Evolutionary conservation across 257 asterid species (phyloP).

Genomic region (Verbena officinalis): DNA sequence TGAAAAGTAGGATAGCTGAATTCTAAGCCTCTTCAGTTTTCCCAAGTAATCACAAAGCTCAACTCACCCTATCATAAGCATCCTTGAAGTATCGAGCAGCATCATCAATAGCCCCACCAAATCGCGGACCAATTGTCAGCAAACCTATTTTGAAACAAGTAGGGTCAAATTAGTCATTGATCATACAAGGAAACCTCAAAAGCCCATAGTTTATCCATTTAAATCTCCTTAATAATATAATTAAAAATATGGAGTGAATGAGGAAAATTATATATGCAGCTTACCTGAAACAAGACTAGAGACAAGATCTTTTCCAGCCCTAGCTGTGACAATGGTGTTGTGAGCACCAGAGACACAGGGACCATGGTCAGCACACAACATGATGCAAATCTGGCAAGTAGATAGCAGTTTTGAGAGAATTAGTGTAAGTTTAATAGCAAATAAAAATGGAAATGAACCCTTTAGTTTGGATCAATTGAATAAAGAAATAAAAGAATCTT

Average conservation of each 20-base stretch:
- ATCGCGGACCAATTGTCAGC: slow-evolving; percentile 97
- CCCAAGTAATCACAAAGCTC: slow-evolving; percentile 23
- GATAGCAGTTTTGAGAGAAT: slow-evolving; percentile 19
- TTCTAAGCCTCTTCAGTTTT: background rate
- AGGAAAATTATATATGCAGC: slow-evolving; percentile 14
- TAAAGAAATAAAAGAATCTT: slow-evolving; percentile 4
- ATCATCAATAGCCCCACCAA: slow-evolving; percentile 99
- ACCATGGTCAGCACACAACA: slow-evolving; percentile 99
- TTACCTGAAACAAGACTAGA: slow-evolving; percentile 97
- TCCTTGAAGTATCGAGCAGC: slow-evolving; percentile 99
- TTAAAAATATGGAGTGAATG: background rate
- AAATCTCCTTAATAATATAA: background rate
- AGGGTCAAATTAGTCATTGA: slow-evolving; percentile 25
- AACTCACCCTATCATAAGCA: slow-evolving; percentile 86
- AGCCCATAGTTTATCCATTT: background rate
- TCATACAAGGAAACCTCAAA: slow-evolving; percentile 23
- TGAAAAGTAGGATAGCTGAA: background rate
- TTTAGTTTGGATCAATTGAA: slow-evolving; percentile 4
- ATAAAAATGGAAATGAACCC: background rate
- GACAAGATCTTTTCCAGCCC: slow-evolving; percentile 98
- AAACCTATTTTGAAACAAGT: slow-evolving; percentile 63
- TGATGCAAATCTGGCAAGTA: slow-evolving; percentile 80
- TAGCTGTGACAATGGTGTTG: slow-evolving; percentile 94
- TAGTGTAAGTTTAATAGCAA: slow-evolving; percentile 17
- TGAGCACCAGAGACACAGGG: slow-evolving; percentile 99